Percentiles rank a stretch among this genome's conserved stretches.
These are phyloP conservation scores for Alternaria solani DNA, from an alignment of 2,329 filamentous ascomycete genomes.

Conservation along the genomic window DNA sequence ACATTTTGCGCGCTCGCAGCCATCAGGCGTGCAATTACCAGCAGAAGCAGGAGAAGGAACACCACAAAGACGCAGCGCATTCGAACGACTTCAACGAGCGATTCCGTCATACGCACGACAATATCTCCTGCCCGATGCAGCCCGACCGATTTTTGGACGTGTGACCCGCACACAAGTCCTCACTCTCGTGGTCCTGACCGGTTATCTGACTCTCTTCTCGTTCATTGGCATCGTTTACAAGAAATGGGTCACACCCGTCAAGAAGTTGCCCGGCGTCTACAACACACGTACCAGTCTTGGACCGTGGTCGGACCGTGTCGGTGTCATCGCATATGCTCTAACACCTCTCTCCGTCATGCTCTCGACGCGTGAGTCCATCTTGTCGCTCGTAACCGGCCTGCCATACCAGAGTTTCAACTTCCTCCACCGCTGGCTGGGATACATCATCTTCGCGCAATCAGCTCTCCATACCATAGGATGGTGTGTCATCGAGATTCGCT, in stretches of 20 bases:
- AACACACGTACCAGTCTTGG: conserved; percentile 73
- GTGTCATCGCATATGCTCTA: conserved; percentile 75
- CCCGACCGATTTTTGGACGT: conserved; percentile 68
- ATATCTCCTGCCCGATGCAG: conserved; percentile 68
- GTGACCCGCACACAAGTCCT: conserved; percentile 73
- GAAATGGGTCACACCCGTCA: conserved; percentile 74
- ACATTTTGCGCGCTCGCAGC: conserved; percentile 37
- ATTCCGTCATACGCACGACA: conserved; percentile 55
- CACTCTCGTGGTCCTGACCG: conserved; percentile 64
- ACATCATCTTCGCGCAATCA: conserved; percentile 74
- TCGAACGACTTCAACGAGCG: conserved; percentile 45
- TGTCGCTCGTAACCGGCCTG: conserved; percentile 74
- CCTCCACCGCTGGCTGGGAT: conserved; percentile 69
- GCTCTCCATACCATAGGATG: conserved; percentile 75
- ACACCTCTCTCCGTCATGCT: conserved; percentile 75
- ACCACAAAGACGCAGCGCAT: conserved; percentile 29
- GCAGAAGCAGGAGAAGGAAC: conserved; percentile 31
- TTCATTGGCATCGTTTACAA: conserved; percentile 73
- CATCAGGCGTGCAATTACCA: conserved; percentile 38
- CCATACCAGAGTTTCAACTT: conserved; percentile 80
- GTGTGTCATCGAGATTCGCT: conserved; percentile 69
- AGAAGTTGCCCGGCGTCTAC: conserved; percentile 60
- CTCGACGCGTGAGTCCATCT: conserved; percentile 72
- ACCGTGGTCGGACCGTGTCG: conserved; percentile 73
- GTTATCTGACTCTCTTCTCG: conserved; percentile 71